Evolutionary conservation across 805 yeast species (phyloP).

Genomic region (Pichia exigua): DNA sequence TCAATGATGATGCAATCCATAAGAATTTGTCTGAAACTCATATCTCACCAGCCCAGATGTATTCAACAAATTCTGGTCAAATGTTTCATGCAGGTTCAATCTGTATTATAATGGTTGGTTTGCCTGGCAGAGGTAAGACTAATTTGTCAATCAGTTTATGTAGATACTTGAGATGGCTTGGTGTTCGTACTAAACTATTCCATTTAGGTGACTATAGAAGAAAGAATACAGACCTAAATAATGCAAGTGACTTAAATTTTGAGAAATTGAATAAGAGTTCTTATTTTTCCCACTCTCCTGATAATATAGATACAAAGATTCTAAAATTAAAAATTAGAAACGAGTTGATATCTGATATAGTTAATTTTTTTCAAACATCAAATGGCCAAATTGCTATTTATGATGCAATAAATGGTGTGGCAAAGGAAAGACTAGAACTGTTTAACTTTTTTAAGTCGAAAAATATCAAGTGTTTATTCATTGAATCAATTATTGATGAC

Average conservation of each 20-base stretch:
- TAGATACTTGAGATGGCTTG: constrained; percentile 90
- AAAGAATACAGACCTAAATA: constrained; percentile 25
- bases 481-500: constrained; percentile 81
- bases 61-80: constrained; percentile 86
- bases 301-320: constrained; percentile 36
- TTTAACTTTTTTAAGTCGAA: constrained; percentile 44
- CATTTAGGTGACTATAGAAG: constrained; percentile 91
- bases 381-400: constrained; percentile 93
- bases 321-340: constrained; percentile 52
- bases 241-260: constrained; percentile 1
- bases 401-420: constrained; percentile 87
- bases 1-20: constrained; percentile 56
- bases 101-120: constrained; percentile 79
- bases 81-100: constrained; percentile 94
- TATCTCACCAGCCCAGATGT: constrained; percentile 86
- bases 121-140: constrained; percentile 95
- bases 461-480: constrained; percentile 73
- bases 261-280: constrained; percentile 55
- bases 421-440: constrained; percentile 55
- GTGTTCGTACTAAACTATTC: constrained; percentile 85
- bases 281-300: constrained; percentile 54
- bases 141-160: constrained; percentile 86
- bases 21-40: constrained; percentile 50
- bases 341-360: constrained; percentile 62
- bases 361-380: constrained; percentile 59